A percentile compares a stretch with the other conserved stretches of the same genome.
Evolutionary conservation across 116 monocot genomes (phyloP).

Genomic region (Phalaenopsis hybrid): DNA sequence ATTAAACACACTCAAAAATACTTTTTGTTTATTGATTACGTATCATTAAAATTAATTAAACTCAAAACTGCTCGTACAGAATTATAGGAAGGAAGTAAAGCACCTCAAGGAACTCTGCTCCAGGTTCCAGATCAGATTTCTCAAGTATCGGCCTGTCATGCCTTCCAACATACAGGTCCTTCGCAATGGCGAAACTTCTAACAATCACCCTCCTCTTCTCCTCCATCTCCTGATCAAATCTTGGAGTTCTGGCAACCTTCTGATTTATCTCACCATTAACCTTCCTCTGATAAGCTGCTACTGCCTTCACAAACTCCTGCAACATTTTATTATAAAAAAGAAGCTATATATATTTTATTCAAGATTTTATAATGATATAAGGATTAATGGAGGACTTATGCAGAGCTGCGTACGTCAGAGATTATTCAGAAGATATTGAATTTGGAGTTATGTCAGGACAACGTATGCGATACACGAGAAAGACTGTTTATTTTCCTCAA

Average conservation of each 20-base stretch:
- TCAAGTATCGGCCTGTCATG: slow-evolving; percentile 11
- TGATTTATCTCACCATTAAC: slow-evolving; percentile 22
- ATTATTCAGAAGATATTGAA: too few species aligned
- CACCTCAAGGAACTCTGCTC: slow-evolving; percentile 80
- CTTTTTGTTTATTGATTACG: too few species aligned
- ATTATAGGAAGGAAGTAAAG: not conserved
- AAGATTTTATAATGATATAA: too few species aligned
- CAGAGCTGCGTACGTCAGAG: too few species aligned
- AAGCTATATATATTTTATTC: too few species aligned
- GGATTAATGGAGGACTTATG: too few species aligned
- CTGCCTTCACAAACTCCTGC: slow-evolving; percentile 85
- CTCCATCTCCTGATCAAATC: slow-evolving; percentile 62
- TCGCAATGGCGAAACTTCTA: slow-evolving; percentile 66
- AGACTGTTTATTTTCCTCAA: too few species aligned
- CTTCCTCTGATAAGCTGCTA: slow-evolving; percentile 76
- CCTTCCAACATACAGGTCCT: slow-evolving; percentile 41
- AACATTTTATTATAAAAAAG: not conserved
- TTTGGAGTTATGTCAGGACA: too few species aligned
- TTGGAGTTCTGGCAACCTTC: not conserved
- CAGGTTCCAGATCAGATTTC: slow-evolving; percentile 44
- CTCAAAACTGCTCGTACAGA: too few species aligned
- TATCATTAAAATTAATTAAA: too few species aligned
- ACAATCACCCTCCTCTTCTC: slow-evolving; percentile 61
- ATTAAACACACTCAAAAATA: too few species aligned
- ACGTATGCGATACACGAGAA: too few species aligned